Conservation (phyloP, 768 basidiomycete genomes). For the Pleurotus giganteus region DNA sequence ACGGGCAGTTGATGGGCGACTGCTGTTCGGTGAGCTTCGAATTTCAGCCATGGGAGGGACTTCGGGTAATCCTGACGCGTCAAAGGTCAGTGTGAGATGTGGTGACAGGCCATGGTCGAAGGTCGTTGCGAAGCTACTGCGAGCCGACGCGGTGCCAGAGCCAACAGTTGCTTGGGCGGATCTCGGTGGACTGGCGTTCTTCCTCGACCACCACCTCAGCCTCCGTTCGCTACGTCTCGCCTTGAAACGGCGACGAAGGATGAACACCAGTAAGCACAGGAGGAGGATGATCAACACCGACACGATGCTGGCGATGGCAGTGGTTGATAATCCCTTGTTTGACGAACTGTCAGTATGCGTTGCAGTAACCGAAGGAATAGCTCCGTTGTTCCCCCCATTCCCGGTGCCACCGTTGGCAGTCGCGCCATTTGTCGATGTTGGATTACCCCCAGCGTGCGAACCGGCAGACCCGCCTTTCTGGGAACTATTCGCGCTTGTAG, state of each 20-base stretch:
- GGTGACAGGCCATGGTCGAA: constrained; percentile 41
- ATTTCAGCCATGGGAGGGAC: constrained; percentile 58
- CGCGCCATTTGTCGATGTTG: not conserved
- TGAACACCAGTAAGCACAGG: constrained; percentile 34
- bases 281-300: constrained; percentile 25
- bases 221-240: constrained; percentile 40
- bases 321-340: constrained; percentile 33
- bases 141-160: constrained; percentile 28
- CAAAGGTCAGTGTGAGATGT: constrained; percentile 21
- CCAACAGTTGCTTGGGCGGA: constrained; percentile 15
- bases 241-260: constrained; percentile 46
- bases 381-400: constrained; percentile 5
- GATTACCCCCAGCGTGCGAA: not conserved
- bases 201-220: constrained; percentile 43
- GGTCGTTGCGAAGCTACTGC: constrained; percentile 69
- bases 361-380: constrained; percentile 14
- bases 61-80: constrained; percentile 7
- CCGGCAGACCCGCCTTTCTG: not conserved
- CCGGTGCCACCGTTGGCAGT: constrained; percentile 5
- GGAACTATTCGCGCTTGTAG: not conserved
- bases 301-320: constrained; percentile 47
- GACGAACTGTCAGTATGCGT: constrained; percentile 13
- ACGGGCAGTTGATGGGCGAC: constrained; percentile 7
- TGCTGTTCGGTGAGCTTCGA: constrained; percentile 29
- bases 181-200: constrained; percentile 13